Percentiles rank a stretch among this genome's conserved stretches.
These are phyloP conservation scores for Geotrichum macrosporum DNA, from an alignment of 1,139 yeast genomes.

Conservation along the genomic window DNA sequence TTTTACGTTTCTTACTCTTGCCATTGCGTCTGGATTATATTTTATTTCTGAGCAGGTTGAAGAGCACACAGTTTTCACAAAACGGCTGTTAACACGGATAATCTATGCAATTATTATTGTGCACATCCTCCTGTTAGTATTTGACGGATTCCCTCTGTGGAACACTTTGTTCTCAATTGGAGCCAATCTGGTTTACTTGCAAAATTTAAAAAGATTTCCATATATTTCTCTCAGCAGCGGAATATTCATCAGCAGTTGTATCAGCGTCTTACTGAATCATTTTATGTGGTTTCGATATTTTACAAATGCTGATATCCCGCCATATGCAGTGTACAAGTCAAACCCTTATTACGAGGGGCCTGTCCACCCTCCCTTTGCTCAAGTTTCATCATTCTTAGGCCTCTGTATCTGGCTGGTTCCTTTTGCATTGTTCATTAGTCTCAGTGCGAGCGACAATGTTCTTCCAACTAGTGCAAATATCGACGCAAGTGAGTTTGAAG, in stretches of 20 bases:
- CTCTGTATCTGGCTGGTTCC: constrained; percentile 93
- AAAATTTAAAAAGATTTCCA: constrained; percentile 77
- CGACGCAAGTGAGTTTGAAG: constrained; percentile 22
- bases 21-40: constrained; percentile 81
- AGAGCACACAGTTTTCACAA: constrained; percentile 85
- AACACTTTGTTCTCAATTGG: constrained; percentile 60
- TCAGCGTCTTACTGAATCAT: constrained; percentile 73
- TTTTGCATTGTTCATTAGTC: constrained; percentile 82
- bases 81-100: constrained; percentile 56
- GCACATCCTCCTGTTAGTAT: constrained; percentile 53
- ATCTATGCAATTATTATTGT: constrained; percentile 57
- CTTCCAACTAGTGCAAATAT: constrained; percentile 50
- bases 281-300: constrained; percentile 87
- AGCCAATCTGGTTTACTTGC: constrained; percentile 68
- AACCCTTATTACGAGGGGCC: constrained; percentile 43
- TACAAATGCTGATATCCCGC: constrained; percentile 56
- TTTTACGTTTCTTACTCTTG: constrained; percentile 63
- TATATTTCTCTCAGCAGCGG: constrained; percentile 69
- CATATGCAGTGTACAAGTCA: constrained; percentile 38
- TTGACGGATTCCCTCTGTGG: constrained; percentile 76
- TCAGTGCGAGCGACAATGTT: constrained; percentile 88
- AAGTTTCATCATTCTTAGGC: constrained; percentile 91
- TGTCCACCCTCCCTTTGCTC: constrained; percentile 75
- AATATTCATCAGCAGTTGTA: constrained; percentile 64
- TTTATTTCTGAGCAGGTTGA: constrained; percentile 89